Evolutionary conservation across 2,329 filamentous ascomycete genomes (phyloP), one percentile per base, ranked within the genome.

Genomic region (Fusarium hostae): DNA sequence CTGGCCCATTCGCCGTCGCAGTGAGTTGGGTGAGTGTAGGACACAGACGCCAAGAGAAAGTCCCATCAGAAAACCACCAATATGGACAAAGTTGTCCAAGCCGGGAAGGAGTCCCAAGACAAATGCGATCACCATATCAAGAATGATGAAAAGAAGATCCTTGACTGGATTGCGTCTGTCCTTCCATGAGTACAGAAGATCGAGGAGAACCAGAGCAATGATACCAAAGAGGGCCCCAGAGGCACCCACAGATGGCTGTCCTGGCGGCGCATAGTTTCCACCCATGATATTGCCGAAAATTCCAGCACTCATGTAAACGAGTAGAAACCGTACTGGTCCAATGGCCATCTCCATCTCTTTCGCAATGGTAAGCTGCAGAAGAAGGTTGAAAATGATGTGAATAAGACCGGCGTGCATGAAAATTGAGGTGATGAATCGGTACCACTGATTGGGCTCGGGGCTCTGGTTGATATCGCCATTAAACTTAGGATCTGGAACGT

Each of bases 251-350:
- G 94, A 97, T 4, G 94, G 89, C 63, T 96, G 91, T 24, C 91
- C 92, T 8, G 91, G 89, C 2, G 92, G 91, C 3, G 95, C 94
- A 78, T 94, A 98, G 81, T 98, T 99, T 16, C 94, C 96, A 70
- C 96, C 95, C 74, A 99, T 88, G 6, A 98, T 93, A 78, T 97
- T 97, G 13, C 96, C 96, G 78, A 98, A 98, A 73, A 98, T 98
- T 30, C 96, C 96, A 34, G 94, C 90, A 69, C 90, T 91, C 77
- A 98, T 88, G 80, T 99, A 99, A 54, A 98, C 94, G 52, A 99
- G 82, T 48, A 92, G 89, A 82, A 97, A 98, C 41, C 96, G 92
- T 73, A 98, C 87, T 40, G 92, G 90, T 6, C 96, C 96, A 75
- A 99, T 97, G 57, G 92, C 89, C 73, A 90, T 89, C 80, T 99